Base-by-base conservation (phyloP, 2,329 filamentous ascomycete species). In the Aureobasidium musti region DNA sequence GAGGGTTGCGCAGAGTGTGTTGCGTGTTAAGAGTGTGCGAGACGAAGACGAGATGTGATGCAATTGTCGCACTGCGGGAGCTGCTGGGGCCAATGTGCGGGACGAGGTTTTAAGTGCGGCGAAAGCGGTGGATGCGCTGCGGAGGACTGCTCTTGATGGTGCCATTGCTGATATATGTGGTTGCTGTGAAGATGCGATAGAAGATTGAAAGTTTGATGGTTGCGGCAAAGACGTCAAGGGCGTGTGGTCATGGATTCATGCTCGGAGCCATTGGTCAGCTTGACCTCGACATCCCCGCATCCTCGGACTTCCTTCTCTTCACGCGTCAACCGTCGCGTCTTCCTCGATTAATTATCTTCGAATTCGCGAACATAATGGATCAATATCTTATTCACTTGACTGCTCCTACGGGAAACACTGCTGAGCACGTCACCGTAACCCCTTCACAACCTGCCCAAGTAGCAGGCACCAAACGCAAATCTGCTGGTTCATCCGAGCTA, bases 381-480 rank as follows among this genome's bases (percentile, higher is more conserved):
- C 10, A 10, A 35, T 47, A 60, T 35, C 10, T 45, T 13, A 28
- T 60, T 19, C 56, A 47, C 2, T 6, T 47, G 23, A 63, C 59
- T 26, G 59, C 59, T 63, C 43, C 45, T 28, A 63, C 43, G 11
- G 43, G 45, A 19, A 50, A 47, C 13, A 47, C 56, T 23, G 41
- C 28, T 7, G 56, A 60, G 28, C 28, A 53, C 8, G 14, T 35
- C 19, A 11, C 21, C 6, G n/a, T 23, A 17, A n/a, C 37, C 7
- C 23, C 21, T 19, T 13, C 56, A 1, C 56, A 59, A 59, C 54
- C 56, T 35, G 19, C 49, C 21, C 47, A 64, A 54, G 6, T 65
- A 23, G 49, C 63, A 35, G 63, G 63, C 49, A 37, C 64, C 11
- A 67, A 67, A n/a, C 65, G 65, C 26, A 67, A 63, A 39, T 61